These are phyloP conservation scores for Centella asiatica DNA, from an alignment of 129 eudicot species.

Conservation along the genomic window DNA sequence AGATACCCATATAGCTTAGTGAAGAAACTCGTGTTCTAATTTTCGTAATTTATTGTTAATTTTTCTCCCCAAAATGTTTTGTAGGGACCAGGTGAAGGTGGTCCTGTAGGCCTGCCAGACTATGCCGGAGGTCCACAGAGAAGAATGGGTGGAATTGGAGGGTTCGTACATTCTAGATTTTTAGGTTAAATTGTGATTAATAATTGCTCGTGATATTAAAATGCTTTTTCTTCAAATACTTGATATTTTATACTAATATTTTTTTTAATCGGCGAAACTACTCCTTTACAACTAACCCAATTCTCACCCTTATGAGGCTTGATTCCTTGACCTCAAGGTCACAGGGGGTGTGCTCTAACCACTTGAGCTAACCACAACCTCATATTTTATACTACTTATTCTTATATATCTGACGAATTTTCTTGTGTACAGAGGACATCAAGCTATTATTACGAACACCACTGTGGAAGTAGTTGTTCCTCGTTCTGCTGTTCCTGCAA, in stretches of 20 bases:
- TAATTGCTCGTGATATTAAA: neutral
- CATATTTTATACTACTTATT: too few species aligned
- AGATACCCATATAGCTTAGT: neutral
- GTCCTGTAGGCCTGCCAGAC: conserved; percentile 57
- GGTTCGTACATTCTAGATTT: conserved; percentile 34
- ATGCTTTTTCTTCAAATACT: too few species aligned
- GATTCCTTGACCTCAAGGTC: too few species aligned
- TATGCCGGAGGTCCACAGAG: conserved; percentile 58
- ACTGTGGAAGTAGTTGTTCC: conserved; percentile 97
- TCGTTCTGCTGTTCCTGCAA: conserved; percentile 73
- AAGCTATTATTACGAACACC: conserved; percentile 74
- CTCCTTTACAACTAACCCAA: too few species aligned
- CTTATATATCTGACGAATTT: neutral
- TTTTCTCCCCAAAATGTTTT: conserved; percentile 6
- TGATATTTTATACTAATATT: too few species aligned
- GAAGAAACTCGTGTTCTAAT: neutral
- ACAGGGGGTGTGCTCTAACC: too few species aligned
- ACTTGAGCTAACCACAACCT: too few species aligned
- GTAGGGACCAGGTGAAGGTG: conserved; percentile 69
- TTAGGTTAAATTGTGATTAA: neutral
- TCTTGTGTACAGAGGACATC: conserved; percentile 42
- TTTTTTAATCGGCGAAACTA: too few species aligned
- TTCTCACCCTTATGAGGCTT: too few species aligned
- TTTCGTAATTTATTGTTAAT: neutral
- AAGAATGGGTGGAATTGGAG: conserved; percentile 82